Conservation (phyloP, 2,329 filamentous ascomycete species). For the Neofusicoccum umdonicola region DNA sequence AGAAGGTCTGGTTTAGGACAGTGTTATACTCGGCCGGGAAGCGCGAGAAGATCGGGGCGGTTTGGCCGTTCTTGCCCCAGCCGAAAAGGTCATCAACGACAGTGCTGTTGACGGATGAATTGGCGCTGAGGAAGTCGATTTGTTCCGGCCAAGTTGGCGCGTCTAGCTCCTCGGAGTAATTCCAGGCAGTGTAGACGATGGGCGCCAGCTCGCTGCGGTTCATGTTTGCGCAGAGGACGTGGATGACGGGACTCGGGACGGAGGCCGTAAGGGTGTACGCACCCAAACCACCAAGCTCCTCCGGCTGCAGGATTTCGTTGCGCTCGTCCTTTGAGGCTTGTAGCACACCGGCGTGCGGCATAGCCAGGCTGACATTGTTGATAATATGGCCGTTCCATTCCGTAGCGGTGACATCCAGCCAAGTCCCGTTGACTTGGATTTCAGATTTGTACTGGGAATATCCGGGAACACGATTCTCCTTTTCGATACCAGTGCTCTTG, state of each 20-base stretch:
- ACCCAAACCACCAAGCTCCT: conserved; percentile 59
- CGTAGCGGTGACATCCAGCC: conserved; percentile 64
- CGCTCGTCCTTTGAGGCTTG: conserved; percentile 58
- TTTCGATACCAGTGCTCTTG: conserved; percentile 43
- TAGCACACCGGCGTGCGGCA: conserved; percentile 72
- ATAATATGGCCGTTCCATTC: conserved; percentile 57
- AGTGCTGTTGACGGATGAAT: conserved; percentile 29
- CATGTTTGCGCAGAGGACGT: conserved; percentile 72
- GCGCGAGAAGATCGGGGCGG: conserved; percentile 49
- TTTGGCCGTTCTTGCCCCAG: conserved; percentile 61
- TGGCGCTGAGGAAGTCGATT: conserved; percentile 13
- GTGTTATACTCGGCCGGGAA: conserved; percentile 65
- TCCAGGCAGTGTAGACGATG: conserved; percentile 64
- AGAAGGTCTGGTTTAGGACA: conserved; percentile 37
- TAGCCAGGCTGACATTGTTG: conserved; percentile 74
- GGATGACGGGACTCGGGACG: conserved; percentile 67
- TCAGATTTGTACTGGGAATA: conserved; percentile 68
- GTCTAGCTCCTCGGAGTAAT: conserved; percentile 34
- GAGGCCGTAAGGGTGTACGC: conserved; percentile 67
- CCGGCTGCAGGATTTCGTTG: conserved; percentile 70
- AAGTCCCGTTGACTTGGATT: conserved; percentile 66
- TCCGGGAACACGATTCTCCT: conserved; percentile 56
- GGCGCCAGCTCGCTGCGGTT: conserved; percentile 58
- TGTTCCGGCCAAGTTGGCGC: conserved; percentile 25
- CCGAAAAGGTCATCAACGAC: conserved; percentile 68